Conservation (phyloP, 1,139 yeast genomes). For the Yamadazyma kanchanaburiensis region DNA sequence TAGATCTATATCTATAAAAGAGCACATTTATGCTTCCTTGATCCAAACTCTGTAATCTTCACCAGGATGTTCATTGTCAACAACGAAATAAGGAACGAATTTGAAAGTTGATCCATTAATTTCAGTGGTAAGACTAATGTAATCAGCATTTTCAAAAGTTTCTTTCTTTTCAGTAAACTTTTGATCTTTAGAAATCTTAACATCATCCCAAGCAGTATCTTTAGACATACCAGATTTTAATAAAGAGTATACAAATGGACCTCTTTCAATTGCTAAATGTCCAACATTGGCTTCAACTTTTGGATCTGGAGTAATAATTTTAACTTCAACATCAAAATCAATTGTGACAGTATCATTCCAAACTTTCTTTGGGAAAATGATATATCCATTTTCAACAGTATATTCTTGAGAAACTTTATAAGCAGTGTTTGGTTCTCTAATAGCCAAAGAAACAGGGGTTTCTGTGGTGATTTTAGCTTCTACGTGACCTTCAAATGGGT, state of each 20-base stretch:
- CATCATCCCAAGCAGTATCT: slow-evolving; percentile 4
- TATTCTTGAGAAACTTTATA: slow-evolving; percentile 3
- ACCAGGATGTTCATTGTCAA: slow-evolving; percentile 17
- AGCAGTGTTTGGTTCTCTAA: slow-evolving; percentile 10
- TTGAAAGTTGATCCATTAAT: slow-evolving; percentile 6
- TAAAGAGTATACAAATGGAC: slow-evolving; percentile 17
- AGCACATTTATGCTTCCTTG: slow-evolving; percentile 3
- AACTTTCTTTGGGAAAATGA: slow-evolving; percentile 7
- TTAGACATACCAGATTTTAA: slow-evolving; percentile 12
- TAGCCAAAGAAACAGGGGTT: slow-evolving; percentile 8
- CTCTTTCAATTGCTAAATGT: slow-evolving; percentile 15
- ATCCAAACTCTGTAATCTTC: slow-evolving; percentile 18
- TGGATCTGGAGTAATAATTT: slow-evolving; percentile 12
- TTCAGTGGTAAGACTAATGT: slow-evolving; percentile 6
- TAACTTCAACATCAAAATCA: slow-evolving; percentile 11
- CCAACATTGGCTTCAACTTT: slow-evolving; percentile 16
- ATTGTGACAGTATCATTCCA: slow-evolving; percentile 9
- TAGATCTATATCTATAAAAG: too few relatives aligned
- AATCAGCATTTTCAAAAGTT: slow-evolving; percentile 5
- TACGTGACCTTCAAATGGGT: slow-evolving; percentile 12
- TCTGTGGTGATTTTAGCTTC: slow-evolving; percentile 5
- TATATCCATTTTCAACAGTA: slow-evolving; percentile 6
- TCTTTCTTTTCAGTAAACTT: slow-evolving; percentile 4
- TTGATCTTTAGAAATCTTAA: slow-evolving; percentile 6
- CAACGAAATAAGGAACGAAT: slow-evolving; percentile 16